Conservation (phyloP, 495 filamentous ascomycete species). For the Hypoxylon intermedium region DNA sequence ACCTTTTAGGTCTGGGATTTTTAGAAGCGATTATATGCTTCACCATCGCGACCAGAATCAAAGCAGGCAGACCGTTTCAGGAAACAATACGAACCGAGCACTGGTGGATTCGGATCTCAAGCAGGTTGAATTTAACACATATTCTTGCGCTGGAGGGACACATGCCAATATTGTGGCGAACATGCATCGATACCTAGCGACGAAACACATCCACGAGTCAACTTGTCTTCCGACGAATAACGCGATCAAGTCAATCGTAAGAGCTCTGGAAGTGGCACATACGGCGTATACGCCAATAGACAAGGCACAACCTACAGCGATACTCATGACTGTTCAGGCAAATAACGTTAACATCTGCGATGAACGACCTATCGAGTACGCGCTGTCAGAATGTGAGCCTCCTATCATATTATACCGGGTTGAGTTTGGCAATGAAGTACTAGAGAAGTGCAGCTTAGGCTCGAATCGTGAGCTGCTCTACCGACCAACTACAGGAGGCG, state of each 20-base stretch:
- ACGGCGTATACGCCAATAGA: conserved; percentile 64
- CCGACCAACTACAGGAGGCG: conserved; percentile 60
- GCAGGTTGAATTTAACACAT: conserved; percentile 86
- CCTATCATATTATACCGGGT: conserved; percentile 30
- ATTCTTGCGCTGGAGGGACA: conserved; percentile 80
- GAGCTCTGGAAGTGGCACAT: conserved; percentile 68
- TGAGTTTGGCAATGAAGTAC: conserved; percentile 56
- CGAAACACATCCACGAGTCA: conserved; percentile 37
- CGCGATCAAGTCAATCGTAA: conserved; percentile 63
- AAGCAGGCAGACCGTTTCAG: neutral
- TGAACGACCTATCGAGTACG: conserved; percentile 65
- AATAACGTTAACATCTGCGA: conserved; percentile 77
- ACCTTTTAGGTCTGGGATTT: conserved; percentile 73
- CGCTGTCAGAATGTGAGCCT: conserved; percentile 17
- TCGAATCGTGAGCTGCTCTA: conserved; percentile 66
- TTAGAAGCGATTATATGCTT: conserved; percentile 82
- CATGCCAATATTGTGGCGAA: conserved; percentile 68
- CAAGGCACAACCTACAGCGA: conserved; percentile 22
- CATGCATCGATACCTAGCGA: conserved; percentile 57
- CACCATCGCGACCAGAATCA: conserved; percentile 57
- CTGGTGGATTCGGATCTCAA: conserved; percentile 58
- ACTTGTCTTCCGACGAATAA: conserved; percentile 62
- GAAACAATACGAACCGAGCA: conserved; percentile 35
- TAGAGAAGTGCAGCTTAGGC: conserved; percentile 63
- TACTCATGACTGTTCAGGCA: conserved; percentile 75